phyloP scores from a whole-genome alignment of 768 basidiomycete genomes.

The Hygrophorus pudorinus region DNA sequence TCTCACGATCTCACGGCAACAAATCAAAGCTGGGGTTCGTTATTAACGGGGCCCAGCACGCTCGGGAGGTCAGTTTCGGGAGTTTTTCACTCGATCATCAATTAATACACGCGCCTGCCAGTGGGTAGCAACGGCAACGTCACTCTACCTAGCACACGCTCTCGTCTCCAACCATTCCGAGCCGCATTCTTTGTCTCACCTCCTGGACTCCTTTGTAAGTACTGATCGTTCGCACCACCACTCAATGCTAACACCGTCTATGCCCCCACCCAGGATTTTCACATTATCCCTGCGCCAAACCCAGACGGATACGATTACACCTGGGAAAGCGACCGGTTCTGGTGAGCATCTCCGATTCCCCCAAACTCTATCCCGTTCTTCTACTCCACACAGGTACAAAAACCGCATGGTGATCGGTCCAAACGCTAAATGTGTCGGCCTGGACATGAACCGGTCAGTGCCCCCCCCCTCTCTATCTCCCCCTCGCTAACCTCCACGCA shows the following conservation, averaged over 20 bases:
- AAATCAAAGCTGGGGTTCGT: slow-evolving; percentile 46
- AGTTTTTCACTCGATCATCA: not conserved
- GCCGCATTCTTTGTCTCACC: slow-evolving; percentile 30
- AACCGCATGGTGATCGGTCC: slow-evolving; percentile 49
- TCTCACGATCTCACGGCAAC: slow-evolving; percentile 24
- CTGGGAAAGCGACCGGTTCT: slow-evolving; percentile 59
- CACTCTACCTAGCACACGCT: slow-evolving; percentile 65
- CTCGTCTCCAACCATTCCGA: slow-evolving; percentile 44
- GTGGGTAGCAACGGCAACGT: slow-evolving; percentile 76
- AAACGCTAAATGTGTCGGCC: slow-evolving; percentile 45
- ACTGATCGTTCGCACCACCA: slow-evolving; percentile 1
- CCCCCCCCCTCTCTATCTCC: not conserved
- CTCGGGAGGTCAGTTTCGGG: slow-evolving; percentile 46
- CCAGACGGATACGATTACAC: slow-evolving; percentile 72
- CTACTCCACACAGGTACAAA: slow-evolving; percentile 44
- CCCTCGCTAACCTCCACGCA: slow-evolving; percentile 12
- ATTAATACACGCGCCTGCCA: slow-evolving; percentile 16
- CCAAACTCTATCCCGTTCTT: not conserved
- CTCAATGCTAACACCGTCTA: not conserved
- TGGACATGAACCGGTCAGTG: slow-evolving; percentile 68
- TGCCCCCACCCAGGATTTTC: slow-evolving; percentile 38
- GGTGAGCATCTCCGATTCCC: slow-evolving; percentile 30
- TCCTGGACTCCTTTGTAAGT: slow-evolving; percentile 47
- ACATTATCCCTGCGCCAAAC: slow-evolving; percentile 58
- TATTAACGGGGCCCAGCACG: slow-evolving; percentile 65